These are phyloP conservation scores for Athelia psychrophila DNA, from an alignment of 1,284 basidiomycete genomes.

Conservation along the genomic window DNA sequence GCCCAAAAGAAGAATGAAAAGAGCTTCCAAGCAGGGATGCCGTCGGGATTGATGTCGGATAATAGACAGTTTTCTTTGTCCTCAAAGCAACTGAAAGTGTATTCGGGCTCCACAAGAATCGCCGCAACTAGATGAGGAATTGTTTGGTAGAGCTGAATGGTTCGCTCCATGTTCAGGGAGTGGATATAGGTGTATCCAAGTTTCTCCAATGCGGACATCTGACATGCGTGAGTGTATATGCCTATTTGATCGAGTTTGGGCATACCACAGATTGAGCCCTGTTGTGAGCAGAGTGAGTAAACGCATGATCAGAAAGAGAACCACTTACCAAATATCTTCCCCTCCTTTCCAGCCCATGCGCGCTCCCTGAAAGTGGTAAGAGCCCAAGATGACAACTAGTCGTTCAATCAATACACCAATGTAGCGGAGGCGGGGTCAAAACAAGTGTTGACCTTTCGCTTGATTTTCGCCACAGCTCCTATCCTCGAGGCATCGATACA, in stretches of 20 bases:
- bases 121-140: constrained; percentile 20
- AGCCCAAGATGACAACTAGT: background rate
- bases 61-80: background rate
- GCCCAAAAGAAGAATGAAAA: constrained; percentile 32
- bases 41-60: constrained; percentile 11
- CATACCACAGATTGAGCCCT: background rate
- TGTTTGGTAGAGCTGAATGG: constrained; percentile 20
- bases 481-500: no score
- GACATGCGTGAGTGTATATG: background rate
- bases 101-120: constrained; percentile 21
- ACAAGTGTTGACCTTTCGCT: no score
- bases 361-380: background rate
- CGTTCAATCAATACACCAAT: no score
- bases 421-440: no score
- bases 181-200: background rate
- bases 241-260: background rate
- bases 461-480: no score
- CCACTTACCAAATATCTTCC: background rate
- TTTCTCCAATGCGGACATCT: background rate
- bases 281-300: background rate
- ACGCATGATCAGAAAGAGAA: background rate
- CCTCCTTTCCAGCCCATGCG: background rate
- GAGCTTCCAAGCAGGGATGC: constrained; percentile 32
- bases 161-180: background rate
- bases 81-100: constrained; percentile 1